phyloP scores from a whole-genome alignment of 768 basidiomycete species.

The Nevesoporus exiguus region DNA sequence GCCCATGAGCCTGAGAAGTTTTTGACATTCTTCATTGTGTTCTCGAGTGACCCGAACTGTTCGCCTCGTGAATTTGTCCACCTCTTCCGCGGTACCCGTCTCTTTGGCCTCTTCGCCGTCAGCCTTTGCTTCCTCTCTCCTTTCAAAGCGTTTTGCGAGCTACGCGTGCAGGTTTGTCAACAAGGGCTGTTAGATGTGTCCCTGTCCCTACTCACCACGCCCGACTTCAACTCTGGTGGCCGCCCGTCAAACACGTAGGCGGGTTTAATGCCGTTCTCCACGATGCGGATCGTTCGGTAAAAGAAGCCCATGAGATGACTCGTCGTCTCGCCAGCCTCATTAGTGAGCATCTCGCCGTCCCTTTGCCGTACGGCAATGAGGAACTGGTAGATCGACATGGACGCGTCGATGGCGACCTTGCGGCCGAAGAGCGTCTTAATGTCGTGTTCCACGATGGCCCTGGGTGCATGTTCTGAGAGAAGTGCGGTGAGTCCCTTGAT shows the following conservation, averaged over 20 bases:
- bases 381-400: conserved; percentile 96
- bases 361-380: conserved; percentile 95
- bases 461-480: conserved; percentile 86
- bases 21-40: conserved; percentile 94
- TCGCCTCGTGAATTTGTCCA: conserved; percentile 85
- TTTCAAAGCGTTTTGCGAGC: conserved; percentile 96
- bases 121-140: conserved; percentile 88
- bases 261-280: conserved; percentile 98
- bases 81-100: conserved; percentile 87
- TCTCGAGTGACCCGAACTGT: conserved; percentile 93
- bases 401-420: conserved; percentile 98
- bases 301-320: conserved; percentile 99
- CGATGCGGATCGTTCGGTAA: conserved; percentile 95
- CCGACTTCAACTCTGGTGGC: conserved; percentile 95
- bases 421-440: conserved; percentile 97
- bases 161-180: conserved; percentile 32
- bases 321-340: conserved; percentile 97
- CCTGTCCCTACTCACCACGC: conserved; percentile 66
- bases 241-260: conserved; percentile 98
- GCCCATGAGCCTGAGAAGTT: conserved; percentile 88
- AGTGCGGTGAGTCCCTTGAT: conserved; percentile 94
- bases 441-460: conserved; percentile 82
- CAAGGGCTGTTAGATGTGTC: no score
- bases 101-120: conserved; percentile 97
- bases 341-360: conserved; percentile 95